Base-by-base conservation (phyloP, 441 rosid genomes). In the Sinapis alba region DNA sequence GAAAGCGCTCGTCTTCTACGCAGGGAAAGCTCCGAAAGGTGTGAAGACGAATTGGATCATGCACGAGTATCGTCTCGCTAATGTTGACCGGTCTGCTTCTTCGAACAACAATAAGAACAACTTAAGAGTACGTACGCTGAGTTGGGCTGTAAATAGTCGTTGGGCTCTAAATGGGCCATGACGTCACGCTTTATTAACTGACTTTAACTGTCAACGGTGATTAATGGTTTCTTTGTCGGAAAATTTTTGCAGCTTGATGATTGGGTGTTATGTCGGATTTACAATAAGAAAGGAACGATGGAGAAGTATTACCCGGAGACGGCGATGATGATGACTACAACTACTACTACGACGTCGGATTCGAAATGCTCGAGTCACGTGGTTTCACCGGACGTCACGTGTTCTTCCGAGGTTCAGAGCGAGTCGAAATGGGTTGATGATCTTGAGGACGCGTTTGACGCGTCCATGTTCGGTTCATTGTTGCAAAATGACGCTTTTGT, bases 191-290 rank as follows among this genome's bases (percentile, higher is more conserved):
- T 45, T 45, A 45, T n/a, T 45, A 45, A 45, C 20, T 45, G 20
- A 6, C 13, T 38, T 13, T 41, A 41, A 41, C 47, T 13, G 47
- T 47, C 1, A 4, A 19, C 6, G 53, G 53, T 9, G n/a, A 21
- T 6, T 62, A 18, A 50, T 2, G 43, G 16, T 7, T 2, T n/a
- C n/a, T n/a, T 72, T 62, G 59, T 19, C 24, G 7, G 26, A 3
- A 27, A 32, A 2, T 16, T 2, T 36, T 63, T 16, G 74, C 93
- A 92, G 98, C 93, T 92, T 53, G 98, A 92, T 73, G 96, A 93
- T 61, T 93, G 96, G 98, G 98, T 93, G 2, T 72, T 90, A 5
- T 90, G 96, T 47, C 86, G 98, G 36, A 80, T 90, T 62, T 90
- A 90, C 88, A 93, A 93, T 84, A 93, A 93, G 83, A 93, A 90